Evolutionary conservation across 305 asterid genomes (phyloP), one percentile per base, ranked within the genome.

Genomic region (Nicotiana rustica): DNA sequence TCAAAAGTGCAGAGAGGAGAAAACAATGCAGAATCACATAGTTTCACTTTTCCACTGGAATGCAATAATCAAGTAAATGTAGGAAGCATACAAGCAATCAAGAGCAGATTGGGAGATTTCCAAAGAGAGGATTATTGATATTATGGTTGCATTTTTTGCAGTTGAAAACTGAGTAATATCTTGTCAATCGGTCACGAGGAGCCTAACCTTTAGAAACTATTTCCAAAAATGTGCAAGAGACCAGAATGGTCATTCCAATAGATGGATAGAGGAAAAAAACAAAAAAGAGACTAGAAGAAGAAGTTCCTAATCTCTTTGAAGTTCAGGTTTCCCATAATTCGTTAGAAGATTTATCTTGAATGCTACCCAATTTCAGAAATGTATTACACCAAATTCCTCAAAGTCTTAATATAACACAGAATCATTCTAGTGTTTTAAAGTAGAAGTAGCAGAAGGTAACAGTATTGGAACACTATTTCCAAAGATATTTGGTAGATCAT

Each of bases 361-460:
- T 18, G 59, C 33, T 12, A 70, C 36, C 41, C 12, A 69, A 69
- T 10, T 67, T 70, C 59, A 41, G 57, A 70, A 29, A 41, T n/a
- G 78, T 6, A 44, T 12, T 19, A 70, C 35, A 44, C 77, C 59
- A 70, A 70, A 70, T 41, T 70, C 57, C 9, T 69, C 60, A 44
- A 44, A 70, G 36, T 44, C 36, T 35, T 70, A 10, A 19, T 19
- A 41, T 41, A 19, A 70, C 60, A 70, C 60, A 41, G 36, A 70
- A 70, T 44, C 60, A 69, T 70, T 69, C 57, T 70, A 70, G 36
- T 18, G 78, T 19, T 70, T 41, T 70, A 19, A 70, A 10, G 60
- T 19, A 71, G n/a, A 77, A 79, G 76, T 21, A 71, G 35, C 68
- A 19, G 12, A 75, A 75, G 41, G 69, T 47, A 82, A 77, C 60